Evolutionary conservation across 2,329 filamentous ascomycete genomes (phyloP), one percentile per base, ranked within the genome.

Genomic region (Parafenestella ontariensis): DNA sequence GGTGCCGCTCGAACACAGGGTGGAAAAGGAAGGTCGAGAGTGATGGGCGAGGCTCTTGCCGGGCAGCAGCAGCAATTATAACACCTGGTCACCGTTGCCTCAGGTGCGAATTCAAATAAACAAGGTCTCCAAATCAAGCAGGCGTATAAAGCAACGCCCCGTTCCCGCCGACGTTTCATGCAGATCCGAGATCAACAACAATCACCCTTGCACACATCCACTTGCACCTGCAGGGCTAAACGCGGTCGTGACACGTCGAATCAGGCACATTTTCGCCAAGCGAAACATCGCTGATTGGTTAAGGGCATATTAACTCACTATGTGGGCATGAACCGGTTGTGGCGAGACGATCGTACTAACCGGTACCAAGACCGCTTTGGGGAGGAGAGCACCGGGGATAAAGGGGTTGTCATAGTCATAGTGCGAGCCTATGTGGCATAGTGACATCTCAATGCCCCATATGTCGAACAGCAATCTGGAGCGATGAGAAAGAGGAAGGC

Each of bases 121-220:
- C 56, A 65, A 51, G 41, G 26, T 44, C 43, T 39, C 58, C 44
- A 23, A 54, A 59, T 58, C 43, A 52, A 63, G 61, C 54, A 59
- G 56, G 54, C 47, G 49, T 39, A 52, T n/a, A 23, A 24, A 46
- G 52, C 57, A 49, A 23, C 15, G 29, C 11, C 28, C 41, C 18
- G 29, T 29, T 3, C 15, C 24, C 26, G n/a, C 41, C 3, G 28
- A 34, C 23, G 54, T 57, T 57, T 57, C 54, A 57, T 50, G 49
- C 54, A 50, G 29, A 28, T 40, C 46, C 39, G 23, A 45, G 46
- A 49, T 45, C 40, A 23, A 24, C n/a, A 24, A 31, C 36, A 18
- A 40, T 40, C 18, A 40, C 36, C 36, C 36, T 40, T 40, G 36
- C 36, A 34, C 31, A 34, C 36, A 18, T 4, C 36, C 15, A 34